Conservation (phyloP, 176 grass and related monocot genomes). For the Musa troglodytarum region DNA sequence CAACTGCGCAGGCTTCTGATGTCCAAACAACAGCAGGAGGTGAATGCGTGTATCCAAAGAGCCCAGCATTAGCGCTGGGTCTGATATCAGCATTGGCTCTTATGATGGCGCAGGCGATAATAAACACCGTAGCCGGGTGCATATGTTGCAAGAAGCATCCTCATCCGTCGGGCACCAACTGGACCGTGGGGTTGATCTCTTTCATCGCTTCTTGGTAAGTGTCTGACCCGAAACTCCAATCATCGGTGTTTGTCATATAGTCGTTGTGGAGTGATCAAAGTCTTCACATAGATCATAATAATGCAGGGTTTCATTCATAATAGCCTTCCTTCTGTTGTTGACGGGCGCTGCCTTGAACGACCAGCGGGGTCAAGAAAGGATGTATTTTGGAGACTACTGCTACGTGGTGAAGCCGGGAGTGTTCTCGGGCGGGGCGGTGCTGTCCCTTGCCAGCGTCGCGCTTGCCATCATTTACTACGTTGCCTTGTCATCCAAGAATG, state of each 20-base stretch:
- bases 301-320: constrained; percentile 32
- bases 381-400: constrained; percentile 86
- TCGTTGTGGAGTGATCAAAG: no score
- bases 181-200: constrained; percentile 76
- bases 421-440: constrained; percentile 74
- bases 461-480: constrained; percentile 30
- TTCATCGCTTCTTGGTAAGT: constrained; percentile 91
- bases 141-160: constrained; percentile 95
- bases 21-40: constrained; percentile 33
- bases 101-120: constrained; percentile 67
- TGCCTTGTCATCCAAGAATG: constrained; percentile 33
- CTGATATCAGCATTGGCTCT: constrained; percentile 62
- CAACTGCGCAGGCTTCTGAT: constrained; percentile 45
- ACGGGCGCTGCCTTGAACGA: constrained; percentile 89
- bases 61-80: constrained; percentile 65
- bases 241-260: neutral
- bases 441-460: constrained; percentile 40
- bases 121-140: constrained; percentile 78
- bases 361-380: constrained; percentile 70
- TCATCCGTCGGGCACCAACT: constrained; percentile 59
- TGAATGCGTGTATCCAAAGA: constrained; percentile 74
- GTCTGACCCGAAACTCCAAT: neutral
- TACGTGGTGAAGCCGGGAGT: constrained; percentile 93
- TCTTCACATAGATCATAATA: no score
- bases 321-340: constrained; percentile 65